A percentile compares a stretch with the other conserved stretches of the same genome.
These are phyloP conservation scores for Penicillium rolfsii DNA, from an alignment of 2,329 filamentous ascomycete species.

Conservation along the genomic window DNA sequence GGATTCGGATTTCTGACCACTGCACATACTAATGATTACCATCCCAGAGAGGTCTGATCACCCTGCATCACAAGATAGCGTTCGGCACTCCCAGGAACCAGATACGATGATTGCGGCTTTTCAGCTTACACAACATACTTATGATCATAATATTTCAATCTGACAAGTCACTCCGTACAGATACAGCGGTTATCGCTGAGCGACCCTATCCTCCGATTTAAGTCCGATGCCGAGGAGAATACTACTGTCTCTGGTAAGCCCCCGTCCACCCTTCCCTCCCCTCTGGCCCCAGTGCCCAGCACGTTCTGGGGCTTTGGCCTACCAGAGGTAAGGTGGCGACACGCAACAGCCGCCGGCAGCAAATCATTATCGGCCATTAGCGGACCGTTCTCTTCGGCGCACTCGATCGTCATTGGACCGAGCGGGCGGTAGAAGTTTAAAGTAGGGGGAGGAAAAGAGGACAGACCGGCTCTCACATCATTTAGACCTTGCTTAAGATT, in stretches of 20 bases:
- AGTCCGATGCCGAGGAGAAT: not conserved
- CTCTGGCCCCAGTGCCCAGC: conserved; percentile 10
- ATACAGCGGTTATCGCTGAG: not conserved
- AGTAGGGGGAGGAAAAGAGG: conserved; percentile 14
- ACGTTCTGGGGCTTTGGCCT: conserved; percentile 28
- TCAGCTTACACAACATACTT: not conserved
- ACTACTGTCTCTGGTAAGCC: conserved; percentile 2
- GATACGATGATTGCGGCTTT: conserved; percentile 1
- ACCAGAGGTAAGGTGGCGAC: conserved; percentile 23
- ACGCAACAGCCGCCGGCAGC: conserved; percentile 27
- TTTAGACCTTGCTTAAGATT: not conserved
- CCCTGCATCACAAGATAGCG: conserved; percentile 12
- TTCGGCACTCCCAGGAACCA: conserved; percentile 1
- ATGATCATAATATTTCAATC: not conserved
- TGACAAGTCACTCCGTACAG: no score
- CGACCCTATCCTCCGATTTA: conserved; percentile 2
- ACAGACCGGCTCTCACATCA: not conserved
- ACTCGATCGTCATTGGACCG: conserved; percentile 30
- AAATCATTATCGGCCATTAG: conserved; percentile 29
- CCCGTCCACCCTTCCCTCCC: not conserved
- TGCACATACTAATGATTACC: not conserved
- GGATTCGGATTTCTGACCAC: no score
- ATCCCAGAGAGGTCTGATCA: conserved; percentile 17
- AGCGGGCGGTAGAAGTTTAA: conserved; percentile 30
- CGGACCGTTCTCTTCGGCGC: conserved; percentile 24